Evolutionary conservation across 257 asterid species (phyloP).

Genomic region (Ligustrum vulgare): DNA sequence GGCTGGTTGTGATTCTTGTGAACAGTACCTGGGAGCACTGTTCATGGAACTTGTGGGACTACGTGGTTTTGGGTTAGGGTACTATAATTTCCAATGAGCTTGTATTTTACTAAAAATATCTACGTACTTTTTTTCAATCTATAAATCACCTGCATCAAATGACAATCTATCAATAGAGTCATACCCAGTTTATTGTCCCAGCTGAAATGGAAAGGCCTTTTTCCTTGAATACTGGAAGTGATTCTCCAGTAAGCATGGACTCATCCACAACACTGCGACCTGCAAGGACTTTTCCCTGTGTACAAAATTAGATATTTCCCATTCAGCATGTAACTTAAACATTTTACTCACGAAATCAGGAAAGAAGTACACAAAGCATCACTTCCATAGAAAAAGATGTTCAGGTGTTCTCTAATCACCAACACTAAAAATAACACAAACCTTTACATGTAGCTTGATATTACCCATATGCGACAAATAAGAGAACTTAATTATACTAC

Average conservation of each 20-base stretch:
- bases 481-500: background rate
- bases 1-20: background rate
- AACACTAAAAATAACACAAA: slow-evolving; percentile 4
- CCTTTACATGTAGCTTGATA: background rate
- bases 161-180: slow-evolving; percentile 28
- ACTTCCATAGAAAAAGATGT: background rate
- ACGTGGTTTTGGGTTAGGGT: background rate
- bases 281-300: slow-evolving; percentile 84
- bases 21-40: background rate
- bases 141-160: background rate
- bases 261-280: slow-evolving; percentile 99
- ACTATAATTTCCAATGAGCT: background rate
- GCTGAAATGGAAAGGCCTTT: slow-evolving; percentile 79
- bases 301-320: slow-evolving; percentile 26
- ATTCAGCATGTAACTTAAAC: slow-evolving; percentile 26
- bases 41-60: background rate
- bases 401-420: background rate
- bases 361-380: slow-evolving; percentile 20
- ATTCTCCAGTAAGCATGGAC: slow-evolving; percentile 99
- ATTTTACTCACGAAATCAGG: slow-evolving; percentile 19
- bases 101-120: background rate
- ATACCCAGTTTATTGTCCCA: slow-evolving; percentile 96
- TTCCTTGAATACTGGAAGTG: slow-evolving; percentile 94
- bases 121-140: background rate
- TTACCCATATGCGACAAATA: background rate